A percentile compares a stretch with the other conserved stretches of the same genome.
These are phyloP conservation scores for Pichia sp. DNA, from an alignment of 1,139 yeast species.

Conservation along the genomic window DNA sequence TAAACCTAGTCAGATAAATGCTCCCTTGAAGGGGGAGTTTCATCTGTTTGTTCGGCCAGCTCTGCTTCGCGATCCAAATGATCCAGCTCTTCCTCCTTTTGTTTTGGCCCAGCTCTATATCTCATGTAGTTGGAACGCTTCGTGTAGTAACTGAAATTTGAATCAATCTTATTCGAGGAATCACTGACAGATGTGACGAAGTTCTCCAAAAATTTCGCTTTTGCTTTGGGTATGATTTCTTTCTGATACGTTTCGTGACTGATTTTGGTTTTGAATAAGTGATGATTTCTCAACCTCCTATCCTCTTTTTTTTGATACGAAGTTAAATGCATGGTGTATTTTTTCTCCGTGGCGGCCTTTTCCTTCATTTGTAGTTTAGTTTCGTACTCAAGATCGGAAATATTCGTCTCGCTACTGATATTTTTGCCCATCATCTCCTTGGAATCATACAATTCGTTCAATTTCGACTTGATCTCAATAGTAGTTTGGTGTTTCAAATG, in stretches of 20 bases:
- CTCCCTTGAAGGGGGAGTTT: background rate
- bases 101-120: conserved; percentile 27
- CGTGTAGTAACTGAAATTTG: conserved; percentile 26
- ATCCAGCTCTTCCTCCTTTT: conserved; percentile 33
- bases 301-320: conserved; percentile 18
- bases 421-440: background rate
- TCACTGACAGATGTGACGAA: conserved; percentile 21
- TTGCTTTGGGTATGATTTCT: conserved; percentile 24
- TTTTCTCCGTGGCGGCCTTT: conserved; percentile 20
- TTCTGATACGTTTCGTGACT: conserved; percentile 17
- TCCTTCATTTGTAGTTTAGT: conserved; percentile 19
- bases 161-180: conserved; percentile 24
- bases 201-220: conserved; percentile 23
- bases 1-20: too few relatives aligned
- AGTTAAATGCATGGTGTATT: conserved; percentile 10
- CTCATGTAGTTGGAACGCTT: conserved; percentile 35
- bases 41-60: conserved; percentile 24
- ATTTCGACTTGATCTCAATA: background rate
- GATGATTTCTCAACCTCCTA: conserved; percentile 14
- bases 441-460: background rate
- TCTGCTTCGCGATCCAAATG: conserved; percentile 16
- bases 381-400: conserved; percentile 17
- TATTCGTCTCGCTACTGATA: background rate
- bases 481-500: background rate
- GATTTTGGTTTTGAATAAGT: conserved; percentile 17